Evolutionary conservation across 148 eudicot genomes (phyloP).

Genomic region (Amaranthus palmeri): DNA sequence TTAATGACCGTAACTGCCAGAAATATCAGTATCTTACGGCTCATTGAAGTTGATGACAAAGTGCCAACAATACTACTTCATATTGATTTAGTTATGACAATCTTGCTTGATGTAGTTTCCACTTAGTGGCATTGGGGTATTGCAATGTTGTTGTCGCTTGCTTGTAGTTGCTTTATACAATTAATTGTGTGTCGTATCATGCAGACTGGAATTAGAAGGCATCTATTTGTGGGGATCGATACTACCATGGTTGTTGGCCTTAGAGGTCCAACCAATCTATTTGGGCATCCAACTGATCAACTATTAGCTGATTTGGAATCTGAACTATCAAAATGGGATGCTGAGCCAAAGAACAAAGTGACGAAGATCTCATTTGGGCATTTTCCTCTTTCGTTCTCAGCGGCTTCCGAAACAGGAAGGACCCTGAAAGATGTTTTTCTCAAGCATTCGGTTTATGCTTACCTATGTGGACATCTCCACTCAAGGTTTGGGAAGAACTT

Average conservation of each 20-base stretch:
- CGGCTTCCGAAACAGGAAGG: slow-evolving; percentile 63
- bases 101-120: too few relatives aligned
- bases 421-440: slow-evolving; percentile 62
- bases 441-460: slow-evolving; percentile 62
- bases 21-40: too few relatives aligned
- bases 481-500: slow-evolving; percentile 66
- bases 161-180: too few relatives aligned
- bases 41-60: too few relatives aligned
- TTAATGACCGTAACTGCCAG: background rate
- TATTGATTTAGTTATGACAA: too few relatives aligned
- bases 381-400: slow-evolving; percentile 87
- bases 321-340: slow-evolving; percentile 74
- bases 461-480: slow-evolving; percentile 92
- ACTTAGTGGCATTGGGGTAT: too few relatives aligned
- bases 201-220: slow-evolving; percentile 66
- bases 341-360: slow-evolving; percentile 43
- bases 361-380: slow-evolving; percentile 82
- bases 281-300: slow-evolving; percentile 83
- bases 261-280: slow-evolving; percentile 91
- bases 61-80: too few relatives aligned
- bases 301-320: slow-evolving; percentile 58
- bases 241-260: slow-evolving; percentile 75
- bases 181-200: slow-evolving; percentile 20
- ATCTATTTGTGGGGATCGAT: slow-evolving; percentile 87
- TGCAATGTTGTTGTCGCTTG: too few relatives aligned